Conservation (phyloP, 2,329 filamentous ascomycete species). For the Scedosporium boydii region DNA sequence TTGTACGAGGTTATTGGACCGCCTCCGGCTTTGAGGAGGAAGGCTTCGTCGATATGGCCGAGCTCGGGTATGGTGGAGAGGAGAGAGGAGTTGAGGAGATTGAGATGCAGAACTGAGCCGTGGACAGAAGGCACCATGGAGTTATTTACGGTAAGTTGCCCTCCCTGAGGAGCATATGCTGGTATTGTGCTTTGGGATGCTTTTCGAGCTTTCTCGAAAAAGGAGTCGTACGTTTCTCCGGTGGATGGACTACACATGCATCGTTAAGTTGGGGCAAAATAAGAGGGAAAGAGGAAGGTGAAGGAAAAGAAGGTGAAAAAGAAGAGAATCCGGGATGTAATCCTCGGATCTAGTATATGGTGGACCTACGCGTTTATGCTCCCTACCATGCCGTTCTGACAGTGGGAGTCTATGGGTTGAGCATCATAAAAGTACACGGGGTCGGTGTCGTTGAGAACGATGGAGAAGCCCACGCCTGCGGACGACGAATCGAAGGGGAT, state of each 20-base stretch:
- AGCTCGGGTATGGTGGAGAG: constrained; percentile 16
- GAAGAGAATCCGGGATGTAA: background rate
- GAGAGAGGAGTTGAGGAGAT: constrained; percentile 15
- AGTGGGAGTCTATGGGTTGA: constrained; percentile 22
- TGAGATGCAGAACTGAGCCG: constrained; percentile 18
- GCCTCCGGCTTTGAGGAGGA: constrained; percentile 20
- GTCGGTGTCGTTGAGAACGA: constrained; percentile 19
- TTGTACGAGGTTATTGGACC: constrained; percentile 21
- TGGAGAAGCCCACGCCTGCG: constrained; percentile 22
- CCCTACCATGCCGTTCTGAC: constrained; percentile 35
- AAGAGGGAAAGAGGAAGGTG: background rate
- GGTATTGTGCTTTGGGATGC: constrained; percentile 24
- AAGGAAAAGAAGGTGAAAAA: background rate
- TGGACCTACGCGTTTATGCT: constrained; percentile 29
- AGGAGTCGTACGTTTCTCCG: constrained; percentile 18
- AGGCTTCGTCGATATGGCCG: constrained; percentile 6
- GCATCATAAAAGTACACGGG: constrained; percentile 30
- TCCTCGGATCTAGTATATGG: background rate
- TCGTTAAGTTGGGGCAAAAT: background rate
- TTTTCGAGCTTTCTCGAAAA: constrained; percentile 16
- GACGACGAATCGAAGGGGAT: constrained; percentile 21
- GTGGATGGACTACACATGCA: constrained; percentile 6
- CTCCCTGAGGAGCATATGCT: constrained; percentile 21
- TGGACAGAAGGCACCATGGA: constrained; percentile 18
- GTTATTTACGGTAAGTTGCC: constrained; percentile 23